Base-by-base conservation (phyloP, 2,329 filamentous ascomycete genomes). In the Rhynchosporium agropyri region DNA sequence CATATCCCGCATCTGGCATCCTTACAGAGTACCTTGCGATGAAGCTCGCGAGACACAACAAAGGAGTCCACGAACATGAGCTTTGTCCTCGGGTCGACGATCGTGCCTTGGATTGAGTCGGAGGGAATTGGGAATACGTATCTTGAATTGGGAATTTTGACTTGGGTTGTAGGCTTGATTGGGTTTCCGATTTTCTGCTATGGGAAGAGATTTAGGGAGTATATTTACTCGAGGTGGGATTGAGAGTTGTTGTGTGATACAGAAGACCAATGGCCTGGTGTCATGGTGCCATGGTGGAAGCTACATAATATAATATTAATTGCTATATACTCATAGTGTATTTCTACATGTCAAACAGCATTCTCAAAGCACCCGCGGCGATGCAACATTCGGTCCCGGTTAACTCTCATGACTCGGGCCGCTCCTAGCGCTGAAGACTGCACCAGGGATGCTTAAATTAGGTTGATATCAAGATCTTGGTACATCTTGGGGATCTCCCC, bases 11-110 rank as follows among this genome's bases (percentile, higher is more conserved):
- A 7, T 63, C 63, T 2, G 61, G 63, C 12, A 28, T 54, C 10
- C 20, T 63, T 20, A 60, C 48, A 6, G 33, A 36, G 9, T 38
- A 46, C 9, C 29, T 65, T 1, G 40, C n/a, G 29, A 50, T 33
- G 9, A 12, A 15, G 15, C 61, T 67, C 4, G 51, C 65, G 1
- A 20, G 61, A 1, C 50, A 62, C 3, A 69, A 69, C 51, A 28
- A 42, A 4, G 68, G 68, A 0, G 51, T 67, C 8, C 40, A 61
- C 33, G 65, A 69, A 8, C 63, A 66, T 58, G 8, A 69, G 67
- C 50, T 68, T 68, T 56, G 64, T 33, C 10, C 49, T 67, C n/a
- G 67, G 60, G 38, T 65, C 54, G 40, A 63, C 42, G 0, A 64
- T 66, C 36, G 15, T 45, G 3, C 63, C 66, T 26, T 69, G 67